Base-by-base conservation (phyloP, 2,329 filamentous ascomycete species). In the Xylaria sp. region DNA sequence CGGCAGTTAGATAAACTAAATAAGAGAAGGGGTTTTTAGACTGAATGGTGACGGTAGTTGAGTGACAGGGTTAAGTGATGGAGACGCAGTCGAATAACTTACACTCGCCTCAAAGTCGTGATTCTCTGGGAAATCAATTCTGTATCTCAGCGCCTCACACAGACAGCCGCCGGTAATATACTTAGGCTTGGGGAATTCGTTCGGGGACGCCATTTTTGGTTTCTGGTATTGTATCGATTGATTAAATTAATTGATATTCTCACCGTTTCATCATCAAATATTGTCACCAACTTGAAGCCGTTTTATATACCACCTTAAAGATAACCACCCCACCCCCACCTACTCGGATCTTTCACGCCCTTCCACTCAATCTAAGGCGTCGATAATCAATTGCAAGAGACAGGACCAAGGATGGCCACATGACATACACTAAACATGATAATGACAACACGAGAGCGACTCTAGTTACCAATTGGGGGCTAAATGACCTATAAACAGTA, bases 101-200 rank as follows among this genome's bases (percentile, higher is more conserved):
- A 76, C 75, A 47, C 9, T 65, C 63, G 69, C 35, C 29, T 75
- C 60, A 69, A 85, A 87, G 69, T 86, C 80, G 66, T 85, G 83
- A 61, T 80, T 76, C 0, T 75, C 62, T 0, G 84, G 81, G 65
- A 88, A 86, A 32, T 80, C 79, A 50, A 86, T 77, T 25, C 77
- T 79, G 74, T 87, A 88, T 60, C 84, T 81, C 50, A 88, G 77
- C 23, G 80, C 78, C 57, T 79, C 80, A 74, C 86, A 88, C 58
- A 88, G 80, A 72, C 86, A 88, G 40, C 86, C 85, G 47, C 85
- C 86, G 0, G 81, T 82, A 70, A 87, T 78, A 59, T 73, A 75
- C 1, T 75, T 70, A 18, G 70, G 70, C 40, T 67, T 69, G 8
- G 66, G 66, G 21, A 62, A 71, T 12, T 67, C 44, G 16, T 42